Percentiles rank a stretch among this genome's conserved stretches.
Conservation (phyloP, 192 early-diverging fungal species). For the Bifiguratus adelaidae region DNA sequence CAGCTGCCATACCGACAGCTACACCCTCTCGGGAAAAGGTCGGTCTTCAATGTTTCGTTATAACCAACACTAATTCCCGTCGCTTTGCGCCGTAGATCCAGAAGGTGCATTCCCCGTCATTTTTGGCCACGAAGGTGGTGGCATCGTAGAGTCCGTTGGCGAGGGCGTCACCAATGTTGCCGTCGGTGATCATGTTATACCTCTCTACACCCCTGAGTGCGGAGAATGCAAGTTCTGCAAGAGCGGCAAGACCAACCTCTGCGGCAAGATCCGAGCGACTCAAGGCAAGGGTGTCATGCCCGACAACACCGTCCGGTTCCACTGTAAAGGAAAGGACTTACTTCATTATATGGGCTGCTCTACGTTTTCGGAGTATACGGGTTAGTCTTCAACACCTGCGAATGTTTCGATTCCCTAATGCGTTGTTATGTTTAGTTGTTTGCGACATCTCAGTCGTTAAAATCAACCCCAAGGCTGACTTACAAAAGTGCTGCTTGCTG, state of each 20-base stretch:
- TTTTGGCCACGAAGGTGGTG: constrained; percentile 93
- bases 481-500: constrained; percentile 84
- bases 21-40: constrained; percentile 79
- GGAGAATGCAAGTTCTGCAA: constrained; percentile 95
- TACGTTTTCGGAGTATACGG: constrained; percentile 93
- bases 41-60: background rate
- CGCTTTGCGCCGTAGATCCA: constrained; percentile 28
- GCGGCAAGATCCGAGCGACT: constrained; percentile 79
- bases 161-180: constrained; percentile 86
- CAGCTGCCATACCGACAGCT: constrained; percentile 92
- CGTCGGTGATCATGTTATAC: constrained; percentile 93
- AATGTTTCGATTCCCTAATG: background rate
- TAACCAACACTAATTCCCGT: background rate
- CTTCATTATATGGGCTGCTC: constrained; percentile 97
- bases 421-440: constrained; percentile 37
- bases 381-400: constrained; percentile 12
- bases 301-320: constrained; percentile 83
- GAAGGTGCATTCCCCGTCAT: constrained; percentile 89
- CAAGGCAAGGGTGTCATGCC: constrained; percentile 96
- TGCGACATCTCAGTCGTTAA: constrained; percentile 89
- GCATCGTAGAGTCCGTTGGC: constrained; percentile 92
- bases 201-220: constrained; percentile 87
- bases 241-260: constrained; percentile 95
- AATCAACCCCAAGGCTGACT: constrained; percentile 60
- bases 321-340: constrained; percentile 78